Evolutionary conservation across 257 asterid genomes (phyloP).

Genomic region (Penstemon davidsonii): DNA sequence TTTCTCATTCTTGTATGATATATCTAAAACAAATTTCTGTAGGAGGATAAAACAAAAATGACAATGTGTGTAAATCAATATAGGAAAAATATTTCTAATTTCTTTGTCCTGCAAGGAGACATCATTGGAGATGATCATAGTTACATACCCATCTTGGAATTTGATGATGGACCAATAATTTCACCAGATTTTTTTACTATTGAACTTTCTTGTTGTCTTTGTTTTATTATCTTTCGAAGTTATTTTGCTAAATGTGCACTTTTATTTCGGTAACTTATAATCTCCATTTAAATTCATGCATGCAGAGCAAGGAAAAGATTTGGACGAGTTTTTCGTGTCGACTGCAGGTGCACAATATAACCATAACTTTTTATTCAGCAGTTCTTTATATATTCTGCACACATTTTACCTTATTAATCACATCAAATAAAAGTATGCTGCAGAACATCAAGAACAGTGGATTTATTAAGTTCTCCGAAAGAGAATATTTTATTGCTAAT

Average conservation of each 20-base stretch:
- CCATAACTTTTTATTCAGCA: constrained; percentile 15
- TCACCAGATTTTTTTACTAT: neutral
- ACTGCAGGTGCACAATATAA: constrained; percentile 64
- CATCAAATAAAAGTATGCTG: neutral
- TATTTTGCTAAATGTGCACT: neutral
- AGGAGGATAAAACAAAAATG: neutral
- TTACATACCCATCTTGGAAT: neutral
- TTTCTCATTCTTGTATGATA: neutral
- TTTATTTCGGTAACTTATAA: constrained; percentile 4
- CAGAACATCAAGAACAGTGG: neutral
- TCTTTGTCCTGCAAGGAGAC: neutral
- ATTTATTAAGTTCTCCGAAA: neutral
- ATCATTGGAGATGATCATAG: neutral
- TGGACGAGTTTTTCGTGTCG: constrained; percentile 84
- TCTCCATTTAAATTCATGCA: constrained; percentile 21
- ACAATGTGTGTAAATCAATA: neutral
- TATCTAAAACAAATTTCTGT: constrained; percentile 4
- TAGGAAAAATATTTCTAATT: too few relatives aligned
- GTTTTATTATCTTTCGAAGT: neutral
- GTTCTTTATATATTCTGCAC: neutral
- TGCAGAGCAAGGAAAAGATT: constrained; percentile 86
- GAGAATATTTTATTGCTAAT: neutral
- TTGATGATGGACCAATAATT: neutral
- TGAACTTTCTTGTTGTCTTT: neutral
- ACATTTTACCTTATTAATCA: constrained; percentile 1